Base-by-base conservation (phyloP, 2,329 filamentous ascomycete genomes). In the Fusarium brevicatenulatum region DNA sequence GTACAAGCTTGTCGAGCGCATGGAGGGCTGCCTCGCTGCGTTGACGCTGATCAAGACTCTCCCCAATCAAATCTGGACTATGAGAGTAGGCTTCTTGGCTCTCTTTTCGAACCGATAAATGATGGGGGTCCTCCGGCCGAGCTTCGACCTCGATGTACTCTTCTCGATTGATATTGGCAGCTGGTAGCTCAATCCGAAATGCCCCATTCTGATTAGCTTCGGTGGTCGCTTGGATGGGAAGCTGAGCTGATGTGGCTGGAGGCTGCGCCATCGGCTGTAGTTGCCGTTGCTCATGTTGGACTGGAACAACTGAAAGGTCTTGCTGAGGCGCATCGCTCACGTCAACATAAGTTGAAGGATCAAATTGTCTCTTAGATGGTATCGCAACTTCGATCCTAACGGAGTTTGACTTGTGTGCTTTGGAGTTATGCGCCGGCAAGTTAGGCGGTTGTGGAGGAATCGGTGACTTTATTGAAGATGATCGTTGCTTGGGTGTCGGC, bases 1-100 rank as follows among this genome's bases (percentile, higher is more conserved):
- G 86, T 7, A 97, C 85, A 53, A 95, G 87, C 42, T 88, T 88
- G 63, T 92, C 89, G 18, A 99, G 84, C 61, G 91, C 90, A 59
- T 91, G 85, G 50, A 95, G 86, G 47, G 93, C 92, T 16, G 90
- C 87, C 75, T 97, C 91, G 9, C 92, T 93, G 77, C 95, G 91
- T 76, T 97, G 91, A 56, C 92, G 91, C 80, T 97, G 93, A 77
- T 97, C 94, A 5, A 94, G 85, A 46, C 89, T 90, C 49, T 91
- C 82, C 21, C 89, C 86, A 25, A 92, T 83, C 6, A 89, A 81
- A 55, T 88, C 89, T 62, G 89, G 87, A 18, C 88, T 86, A 12
- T 85, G 86, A 55, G 88, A 84, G 25, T 83, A 80, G 28, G 84
- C 83, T 30, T 86, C 83, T 42, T 83, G 82, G 67, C 89, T 91